Conservation (phyloP, 345 rosid species). For the Boechera divaricarpa region DNA sequence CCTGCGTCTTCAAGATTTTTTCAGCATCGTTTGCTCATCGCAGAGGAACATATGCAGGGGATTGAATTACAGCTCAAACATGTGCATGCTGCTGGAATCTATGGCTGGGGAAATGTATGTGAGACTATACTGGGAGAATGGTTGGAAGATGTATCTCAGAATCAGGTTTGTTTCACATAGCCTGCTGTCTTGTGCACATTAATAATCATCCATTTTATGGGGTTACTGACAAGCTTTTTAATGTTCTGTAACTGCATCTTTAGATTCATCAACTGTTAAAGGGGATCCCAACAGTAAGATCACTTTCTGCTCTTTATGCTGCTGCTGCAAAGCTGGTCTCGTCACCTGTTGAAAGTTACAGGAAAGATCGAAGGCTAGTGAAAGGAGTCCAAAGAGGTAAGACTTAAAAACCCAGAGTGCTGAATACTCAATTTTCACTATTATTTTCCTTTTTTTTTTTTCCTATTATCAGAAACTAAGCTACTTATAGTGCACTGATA, state of each 20-base stretch:
- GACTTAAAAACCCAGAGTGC: slow-evolving; percentile 24
- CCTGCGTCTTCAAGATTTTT: slow-evolving; percentile 21
- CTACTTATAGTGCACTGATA: slow-evolving; percentile 21
- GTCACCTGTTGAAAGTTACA: slow-evolving; percentile 84
- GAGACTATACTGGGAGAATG: slow-evolving; percentile 88
- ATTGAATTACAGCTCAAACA: slow-evolving; percentile 90
- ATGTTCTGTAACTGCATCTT: slow-evolving; percentile 27
- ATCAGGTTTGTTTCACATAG: slow-evolving; percentile 64
- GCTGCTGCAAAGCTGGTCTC: slow-evolving; percentile 88
- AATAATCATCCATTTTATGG: slow-evolving; percentile 21
- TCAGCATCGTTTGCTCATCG: slow-evolving; percentile 31
- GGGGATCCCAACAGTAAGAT: slow-evolving; percentile 82
- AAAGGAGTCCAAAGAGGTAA: slow-evolving; percentile 97
- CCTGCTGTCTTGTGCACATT: slow-evolving; percentile 23
- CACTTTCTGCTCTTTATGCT: slow-evolving; percentile 74
- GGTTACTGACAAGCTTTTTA: slow-evolving; percentile 26
- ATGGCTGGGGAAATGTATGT: slow-evolving; percentile 85
- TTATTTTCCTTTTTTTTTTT: background rate
- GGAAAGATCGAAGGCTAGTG: slow-evolving; percentile 79
- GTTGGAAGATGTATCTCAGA: slow-evolving; percentile 94
- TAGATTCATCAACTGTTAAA: slow-evolving; percentile 73
- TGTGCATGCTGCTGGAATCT: slow-evolving; percentile 83
- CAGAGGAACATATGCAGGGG: slow-evolving; percentile 66
- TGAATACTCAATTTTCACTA: slow-evolving; percentile 18
- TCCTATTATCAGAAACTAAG: slow-evolving; percentile 7